Evolutionary conservation across 2,329 filamentous ascomycete species (phyloP), one percentile per base, ranked within the genome.

Genomic region (Apiospora aurea): DNA sequence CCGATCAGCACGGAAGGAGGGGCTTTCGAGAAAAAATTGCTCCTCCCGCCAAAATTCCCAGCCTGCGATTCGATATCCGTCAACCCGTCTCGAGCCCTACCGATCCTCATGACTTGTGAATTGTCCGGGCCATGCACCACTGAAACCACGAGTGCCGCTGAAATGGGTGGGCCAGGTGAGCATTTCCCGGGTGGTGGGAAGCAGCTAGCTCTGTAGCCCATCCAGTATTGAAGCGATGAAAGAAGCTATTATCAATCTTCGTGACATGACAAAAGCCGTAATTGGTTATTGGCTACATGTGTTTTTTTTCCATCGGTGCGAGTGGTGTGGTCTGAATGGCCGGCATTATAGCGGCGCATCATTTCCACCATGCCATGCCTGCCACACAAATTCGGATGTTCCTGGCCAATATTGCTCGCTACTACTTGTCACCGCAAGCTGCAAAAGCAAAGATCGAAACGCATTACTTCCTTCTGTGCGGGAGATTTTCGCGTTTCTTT

Each of bases 301-400:
- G 10, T 41, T 64, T 64, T 64, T 64, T 64, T n/a, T 64, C 34
- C 53, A 21, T 64, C 57, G 34, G 18, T n/a, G 34, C 34, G 57
- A 34, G 57, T 64, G 57, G 51, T 57, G 51, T 57, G 51, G 57
- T 41, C 34, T 64, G 21, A 6, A 14, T 18, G 29, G 29, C 57
- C 57, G 57, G 57, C 57, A 64, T 41, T 64, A 64, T 64, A 64
- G 57, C 57, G 57, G 57, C 57, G 57, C 57, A 64, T 64, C 57
- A 64, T 64, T 64, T 61, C 53, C 57, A 64, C 57, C 29, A 64
- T 64, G 57, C 57, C 57, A 64, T 34, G 41, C 57, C 41, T 64
- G 57, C 57, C 57, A 64, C 57, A 64, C 57, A 64, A 64, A 64
- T 64, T 41, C 34, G 57, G 14, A 64, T 21, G 57, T 64, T 38